Percentiles rank a stretch among this genome's conserved stretches.
phyloP scores from a whole-genome alignment of 805 yeast genomes.

The Nakazawaea sp. region DNA sequence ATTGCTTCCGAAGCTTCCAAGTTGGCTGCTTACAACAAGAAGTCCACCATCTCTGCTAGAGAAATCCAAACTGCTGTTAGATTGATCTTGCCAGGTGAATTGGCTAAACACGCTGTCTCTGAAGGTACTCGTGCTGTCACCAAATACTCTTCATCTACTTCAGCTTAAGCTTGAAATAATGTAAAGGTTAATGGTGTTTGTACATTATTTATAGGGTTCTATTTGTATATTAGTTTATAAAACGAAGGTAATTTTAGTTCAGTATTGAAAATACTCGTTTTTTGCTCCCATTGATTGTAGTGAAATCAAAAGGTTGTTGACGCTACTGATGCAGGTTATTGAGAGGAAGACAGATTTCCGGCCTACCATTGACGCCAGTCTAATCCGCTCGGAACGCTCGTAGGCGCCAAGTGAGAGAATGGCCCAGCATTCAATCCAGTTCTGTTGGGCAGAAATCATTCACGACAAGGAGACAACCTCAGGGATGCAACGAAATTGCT shows the following conservation, averaged over 20 bases:
- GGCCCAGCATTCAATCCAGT: too few species aligned
- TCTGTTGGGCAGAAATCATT: too few species aligned
- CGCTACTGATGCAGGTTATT: too few species aligned
- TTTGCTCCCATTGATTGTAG: too few species aligned
- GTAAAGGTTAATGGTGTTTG: conserved; percentile 2
- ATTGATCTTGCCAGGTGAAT: conserved; percentile 96
- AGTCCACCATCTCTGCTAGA: conserved; percentile 96
- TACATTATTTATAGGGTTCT: conserved; percentile 11
- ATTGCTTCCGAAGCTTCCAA: conserved; percentile 97
- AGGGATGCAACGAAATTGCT: too few species aligned
- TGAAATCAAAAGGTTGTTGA: too few species aligned
- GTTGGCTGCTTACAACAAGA: conserved; percentile 98
- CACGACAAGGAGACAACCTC: too few species aligned
- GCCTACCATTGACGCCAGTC: too few species aligned
- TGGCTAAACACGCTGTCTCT: conserved; percentile 97
- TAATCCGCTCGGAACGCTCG: too few species aligned
- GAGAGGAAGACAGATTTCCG: too few species aligned
- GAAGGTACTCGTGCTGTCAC: conserved; percentile 99
- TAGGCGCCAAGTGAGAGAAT: too few species aligned
- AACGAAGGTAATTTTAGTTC: conserved; percentile 6
- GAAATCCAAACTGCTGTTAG: conserved; percentile 98
- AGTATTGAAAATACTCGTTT: neutral
- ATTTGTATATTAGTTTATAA: conserved; percentile 12
- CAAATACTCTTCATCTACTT: conserved; percentile 74
- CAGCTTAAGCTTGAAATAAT: conserved; percentile 22